Evolutionary conservation across 2,329 filamentous ascomycete species (phyloP).

Genomic region (Salinomyces thailandicus): DNA sequence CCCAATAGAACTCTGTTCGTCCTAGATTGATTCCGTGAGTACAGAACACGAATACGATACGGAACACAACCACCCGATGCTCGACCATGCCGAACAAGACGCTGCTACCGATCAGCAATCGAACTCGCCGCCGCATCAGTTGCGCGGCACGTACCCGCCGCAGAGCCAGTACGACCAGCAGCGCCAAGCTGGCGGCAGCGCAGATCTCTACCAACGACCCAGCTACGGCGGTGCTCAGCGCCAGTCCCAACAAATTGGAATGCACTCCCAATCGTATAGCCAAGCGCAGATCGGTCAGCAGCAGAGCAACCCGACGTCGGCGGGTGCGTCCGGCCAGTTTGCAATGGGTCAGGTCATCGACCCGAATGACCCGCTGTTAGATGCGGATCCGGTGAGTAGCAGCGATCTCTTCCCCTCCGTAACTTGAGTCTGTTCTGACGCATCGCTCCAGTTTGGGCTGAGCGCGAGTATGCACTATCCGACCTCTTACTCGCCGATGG

Average conservation of each 20-base stretch:
- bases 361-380: slow-evolving; percentile 74
- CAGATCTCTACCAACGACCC: slow-evolving; percentile 16
- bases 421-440: not conserved
- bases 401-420: not conserved
- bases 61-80: slow-evolving; percentile 52
- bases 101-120: slow-evolving; percentile 9
- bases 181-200: slow-evolving; percentile 21
- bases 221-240: slow-evolving; percentile 4
- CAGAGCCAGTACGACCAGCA: slow-evolving; percentile 14
- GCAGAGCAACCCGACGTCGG: slow-evolving; percentile 10
- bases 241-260: too few species aligned
- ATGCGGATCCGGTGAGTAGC: slow-evolving; percentile 70
- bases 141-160: slow-evolving; percentile 20
- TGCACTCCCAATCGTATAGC: slow-evolving; percentile 7
- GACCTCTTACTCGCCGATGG: slow-evolving; percentile 60
- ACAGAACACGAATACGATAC: slow-evolving; percentile 92
- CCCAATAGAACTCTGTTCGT: slow-evolving; percentile 52
- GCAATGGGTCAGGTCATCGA: slow-evolving; percentile 48
- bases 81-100: slow-evolving; percentile 48
- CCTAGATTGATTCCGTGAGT: slow-evolving; percentile 56
- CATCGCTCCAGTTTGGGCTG: slow-evolving; percentile 50
- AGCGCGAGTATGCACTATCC: slow-evolving; percentile 94
- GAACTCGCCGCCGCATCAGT: slow-evolving; percentile 14
- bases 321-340: slow-evolving; percentile 5
- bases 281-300: slow-evolving; percentile 11